Evolutionary conservation across 2,329 filamentous ascomycete species (phyloP).

Genomic region (Colletotrichum tofieldiae): DNA sequence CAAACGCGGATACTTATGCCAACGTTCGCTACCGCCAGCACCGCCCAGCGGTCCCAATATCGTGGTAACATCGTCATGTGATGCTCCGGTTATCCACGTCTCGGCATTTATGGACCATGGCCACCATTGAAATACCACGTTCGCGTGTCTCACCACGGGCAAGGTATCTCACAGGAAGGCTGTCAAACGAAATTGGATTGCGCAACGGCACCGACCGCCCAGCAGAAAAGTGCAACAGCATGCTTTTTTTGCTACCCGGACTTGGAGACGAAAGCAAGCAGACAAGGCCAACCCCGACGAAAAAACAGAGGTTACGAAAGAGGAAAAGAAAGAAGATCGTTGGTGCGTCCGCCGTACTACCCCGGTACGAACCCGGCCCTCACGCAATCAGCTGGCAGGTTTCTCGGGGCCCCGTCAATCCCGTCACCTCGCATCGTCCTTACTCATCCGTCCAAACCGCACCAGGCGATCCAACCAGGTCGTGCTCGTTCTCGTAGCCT

Average conservation of each 20-base stretch:
- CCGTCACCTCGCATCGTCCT: background rate
- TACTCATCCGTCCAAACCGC: background rate
- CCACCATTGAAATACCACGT: constrained; percentile 2
- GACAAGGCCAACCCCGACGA: background rate
- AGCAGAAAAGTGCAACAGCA: constrained; percentile 20
- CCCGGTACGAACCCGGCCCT: background rate
- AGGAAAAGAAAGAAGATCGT: constrained; percentile 12
- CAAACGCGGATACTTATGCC: background rate
- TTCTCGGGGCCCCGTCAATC: background rate
- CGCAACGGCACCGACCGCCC: constrained; percentile 1
- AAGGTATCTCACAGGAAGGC: constrained; percentile 3
- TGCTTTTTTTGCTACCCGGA: constrained; percentile 5
- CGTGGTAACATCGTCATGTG: constrained; percentile 25
- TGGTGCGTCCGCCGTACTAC: constrained; percentile 9
- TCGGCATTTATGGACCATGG: constrained; percentile 15
- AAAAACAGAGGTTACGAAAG: background rate
- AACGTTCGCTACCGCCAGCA: constrained; percentile 1
- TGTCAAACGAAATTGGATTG: constrained; percentile 1
- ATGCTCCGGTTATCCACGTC: constrained; percentile 10
- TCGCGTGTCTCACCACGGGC: background rate
- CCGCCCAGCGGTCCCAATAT: constrained; percentile 18
- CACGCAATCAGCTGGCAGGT: background rate
- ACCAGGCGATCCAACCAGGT: background rate
- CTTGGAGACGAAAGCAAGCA: constrained; percentile 22
- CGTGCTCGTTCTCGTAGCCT: constrained; percentile 20